Conservation (phyloP, 495 filamentous ascomycete species). For the Lindgomyces ingoldianus region DNA sequence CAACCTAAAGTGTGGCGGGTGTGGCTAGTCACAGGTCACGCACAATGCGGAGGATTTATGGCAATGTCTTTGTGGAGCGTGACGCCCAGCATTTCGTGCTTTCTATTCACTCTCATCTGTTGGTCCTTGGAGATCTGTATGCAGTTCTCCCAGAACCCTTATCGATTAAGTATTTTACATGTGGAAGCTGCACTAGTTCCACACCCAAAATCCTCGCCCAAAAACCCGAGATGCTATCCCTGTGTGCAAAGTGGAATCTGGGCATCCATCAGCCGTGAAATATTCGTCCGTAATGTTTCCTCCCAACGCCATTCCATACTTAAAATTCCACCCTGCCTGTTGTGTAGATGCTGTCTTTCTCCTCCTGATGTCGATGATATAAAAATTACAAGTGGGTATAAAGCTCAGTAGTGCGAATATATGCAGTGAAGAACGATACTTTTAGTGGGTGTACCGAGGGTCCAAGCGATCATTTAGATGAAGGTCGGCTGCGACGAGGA, state of each 20-base stretch:
- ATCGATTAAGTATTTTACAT: constrained; percentile 20
- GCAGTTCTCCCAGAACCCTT: too few relatives aligned
- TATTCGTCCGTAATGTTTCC: constrained; percentile 20
- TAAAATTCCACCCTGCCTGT: constrained; percentile 1
- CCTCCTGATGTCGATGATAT: constrained; percentile 17
- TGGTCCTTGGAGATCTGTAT: too few relatives aligned
- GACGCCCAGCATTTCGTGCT: background rate
- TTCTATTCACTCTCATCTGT: constrained; percentile 1
- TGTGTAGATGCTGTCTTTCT: constrained; percentile 7
- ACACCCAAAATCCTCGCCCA: background rate
- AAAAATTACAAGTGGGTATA: constrained; percentile 43
- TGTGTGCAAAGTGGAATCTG: too few relatives aligned
- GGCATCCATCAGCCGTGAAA: constrained; percentile 25
- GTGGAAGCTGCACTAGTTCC: constrained; percentile 27
- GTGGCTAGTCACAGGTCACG: too few relatives aligned
- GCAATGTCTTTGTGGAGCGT: background rate
- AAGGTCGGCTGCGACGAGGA: constrained; percentile 16
- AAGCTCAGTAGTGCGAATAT: constrained; percentile 29
- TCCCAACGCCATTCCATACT: constrained; percentile 24
- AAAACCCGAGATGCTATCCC: constrained; percentile 15
- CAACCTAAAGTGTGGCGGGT: background rate
- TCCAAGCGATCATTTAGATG: too few relatives aligned
- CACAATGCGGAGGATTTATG: background rate
- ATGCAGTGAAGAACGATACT: constrained; percentile 32
- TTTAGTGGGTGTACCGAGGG: constrained; percentile 13